Evolutionary conservation across 1,284 basidiomycete genomes (phyloP).

Genomic region (Tylopilus sp.): DNA sequence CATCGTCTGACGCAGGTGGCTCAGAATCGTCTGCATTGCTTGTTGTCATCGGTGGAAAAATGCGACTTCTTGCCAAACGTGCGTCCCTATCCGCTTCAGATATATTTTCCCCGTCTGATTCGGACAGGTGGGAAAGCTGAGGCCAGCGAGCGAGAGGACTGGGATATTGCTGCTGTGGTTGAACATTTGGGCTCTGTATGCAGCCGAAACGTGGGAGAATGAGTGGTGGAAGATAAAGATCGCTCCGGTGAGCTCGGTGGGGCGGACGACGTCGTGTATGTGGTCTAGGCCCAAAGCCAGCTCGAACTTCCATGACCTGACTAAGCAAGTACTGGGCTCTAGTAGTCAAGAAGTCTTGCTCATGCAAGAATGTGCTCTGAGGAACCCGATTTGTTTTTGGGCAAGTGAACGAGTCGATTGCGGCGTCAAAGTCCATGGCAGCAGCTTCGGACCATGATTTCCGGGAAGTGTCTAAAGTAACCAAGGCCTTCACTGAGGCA

Average conservation of each 20-base stretch:
- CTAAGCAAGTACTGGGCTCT: conserved; percentile 61
- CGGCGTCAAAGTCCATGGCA: conserved; percentile 49
- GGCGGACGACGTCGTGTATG: conserved; percentile 12
- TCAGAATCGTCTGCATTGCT: conserved; percentile 43
- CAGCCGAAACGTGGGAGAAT: conserved; percentile 35
- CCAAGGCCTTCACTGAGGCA: conserved; percentile 44
- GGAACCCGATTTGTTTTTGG: conserved; percentile 50
- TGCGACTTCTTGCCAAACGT: conserved; percentile 59
- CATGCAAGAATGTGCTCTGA: conserved; percentile 67
- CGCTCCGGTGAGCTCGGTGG: conserved; percentile 40
- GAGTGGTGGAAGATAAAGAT: conserved; percentile 57
- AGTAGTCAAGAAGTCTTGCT: conserved; percentile 67
- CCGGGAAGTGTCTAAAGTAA: conserved; percentile 38
- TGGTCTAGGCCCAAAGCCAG: conserved; percentile 1
- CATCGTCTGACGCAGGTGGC: conserved; percentile 59
- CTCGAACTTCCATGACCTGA: conserved; percentile 23
- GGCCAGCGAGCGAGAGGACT: conserved; percentile 22
- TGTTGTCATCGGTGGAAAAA: conserved; percentile 36
- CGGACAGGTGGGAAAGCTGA: conserved; percentile 42
- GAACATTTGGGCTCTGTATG: conserved; percentile 1
- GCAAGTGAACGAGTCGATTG: conserved; percentile 67
- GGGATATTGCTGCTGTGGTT: conserved; percentile 6
- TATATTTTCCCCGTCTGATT: conserved; percentile 61
- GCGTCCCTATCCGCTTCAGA: conserved; percentile 66
- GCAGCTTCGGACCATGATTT: conserved; percentile 70